Evolutionary conservation across 768 basidiomycete genomes (phyloP).

Genomic region (Chalciporus pseudorubinellus): DNA sequence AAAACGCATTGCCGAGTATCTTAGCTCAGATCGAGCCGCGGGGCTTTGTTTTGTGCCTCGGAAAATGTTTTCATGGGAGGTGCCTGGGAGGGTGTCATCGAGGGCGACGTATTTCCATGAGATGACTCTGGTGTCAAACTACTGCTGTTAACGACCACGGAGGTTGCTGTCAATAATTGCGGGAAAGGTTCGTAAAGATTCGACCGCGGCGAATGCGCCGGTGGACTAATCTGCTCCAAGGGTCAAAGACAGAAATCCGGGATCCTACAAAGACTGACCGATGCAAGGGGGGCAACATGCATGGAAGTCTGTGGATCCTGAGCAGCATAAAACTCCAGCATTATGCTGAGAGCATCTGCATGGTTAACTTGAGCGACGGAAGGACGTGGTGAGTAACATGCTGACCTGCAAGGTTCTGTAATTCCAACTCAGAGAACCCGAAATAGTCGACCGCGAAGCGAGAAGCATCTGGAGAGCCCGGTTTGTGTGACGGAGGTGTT

Average conservation of each 20-base stretch:
- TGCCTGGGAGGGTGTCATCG: slow-evolving; percentile 27
- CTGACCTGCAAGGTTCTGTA: slow-evolving; percentile 60
- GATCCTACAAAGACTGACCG: slow-evolving; percentile 40
- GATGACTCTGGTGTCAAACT: slow-evolving; percentile 58
- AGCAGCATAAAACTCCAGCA: slow-evolving; percentile 70
- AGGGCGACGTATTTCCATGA: slow-evolving; percentile 57
- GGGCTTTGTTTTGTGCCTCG: slow-evolving; percentile 19
- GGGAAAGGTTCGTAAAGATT: slow-evolving; percentile 41
- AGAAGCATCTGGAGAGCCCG: slow-evolving; percentile 66
- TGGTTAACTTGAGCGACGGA: slow-evolving; percentile 2
- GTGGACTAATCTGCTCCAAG: slow-evolving; percentile 46
- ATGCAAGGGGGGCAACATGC: slow-evolving; percentile 48
- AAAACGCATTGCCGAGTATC: background rate
- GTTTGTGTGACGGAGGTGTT: slow-evolving; percentile 77
- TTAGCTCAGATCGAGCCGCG: slow-evolving; percentile 32
- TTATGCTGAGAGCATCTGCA: slow-evolving; percentile 60
- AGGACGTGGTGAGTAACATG: background rate
- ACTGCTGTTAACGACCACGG: slow-evolving; percentile 31
- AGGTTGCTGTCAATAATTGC: slow-evolving; percentile 26
- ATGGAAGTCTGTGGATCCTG: slow-evolving; percentile 54
- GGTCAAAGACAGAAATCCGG: slow-evolving; percentile 7
- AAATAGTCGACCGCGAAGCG: slow-evolving; percentile 69
- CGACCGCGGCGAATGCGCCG: slow-evolving; percentile 37
- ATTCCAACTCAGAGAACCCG: slow-evolving; percentile 57
- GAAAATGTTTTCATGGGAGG: slow-evolving; percentile 9